These are phyloP conservation scores for Penicillium sp. DNA, from an alignment of 2,329 filamentous ascomycete genomes.

Conservation along the genomic window DNA sequence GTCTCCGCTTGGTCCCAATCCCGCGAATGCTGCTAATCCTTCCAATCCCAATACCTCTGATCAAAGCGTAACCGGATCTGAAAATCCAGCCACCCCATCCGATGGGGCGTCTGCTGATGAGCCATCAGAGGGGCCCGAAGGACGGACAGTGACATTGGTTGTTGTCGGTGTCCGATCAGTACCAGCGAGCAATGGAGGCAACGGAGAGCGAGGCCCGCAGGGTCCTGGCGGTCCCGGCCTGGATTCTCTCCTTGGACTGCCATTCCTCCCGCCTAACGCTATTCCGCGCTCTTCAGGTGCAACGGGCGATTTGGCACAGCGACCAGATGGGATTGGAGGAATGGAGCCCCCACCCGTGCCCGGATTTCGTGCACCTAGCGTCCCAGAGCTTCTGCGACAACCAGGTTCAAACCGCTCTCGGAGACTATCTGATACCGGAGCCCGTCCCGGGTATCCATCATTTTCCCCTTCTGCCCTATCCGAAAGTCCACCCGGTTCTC, in stretches of 20 bases:
- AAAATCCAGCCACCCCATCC: slow-evolving; percentile 20
- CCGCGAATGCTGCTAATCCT: neutral
- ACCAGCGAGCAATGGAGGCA: slow-evolving; percentile 44
- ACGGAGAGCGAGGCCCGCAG: slow-evolving; percentile 43
- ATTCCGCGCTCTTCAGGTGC: slow-evolving; percentile 40
- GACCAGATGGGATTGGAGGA: slow-evolving; percentile 52
- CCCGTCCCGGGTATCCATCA: slow-evolving; percentile 25
- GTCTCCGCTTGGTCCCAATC: slow-evolving; percentile 17
- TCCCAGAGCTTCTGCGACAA: slow-evolving; percentile 52
- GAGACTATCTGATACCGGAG: slow-evolving; percentile 30
- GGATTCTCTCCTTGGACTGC: slow-evolving; percentile 45
- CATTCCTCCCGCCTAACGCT: slow-evolving; percentile 42
- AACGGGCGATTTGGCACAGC: slow-evolving; percentile 49
- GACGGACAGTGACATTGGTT: slow-evolving; percentile 62
- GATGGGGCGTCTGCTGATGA: slow-evolving; percentile 41
- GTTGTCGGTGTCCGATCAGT: slow-evolving; percentile 66
- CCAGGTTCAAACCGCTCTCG: slow-evolving; percentile 38
- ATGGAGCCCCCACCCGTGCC: slow-evolving; percentile 51
- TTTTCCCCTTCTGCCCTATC: slow-evolving; percentile 43
- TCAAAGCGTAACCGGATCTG: slow-evolving; percentile 23
- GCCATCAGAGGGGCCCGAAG: slow-evolving; percentile 42
- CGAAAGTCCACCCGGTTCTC: slow-evolving; percentile 55
- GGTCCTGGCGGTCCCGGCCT: slow-evolving; percentile 39
- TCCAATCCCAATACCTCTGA: slow-evolving; percentile 14
- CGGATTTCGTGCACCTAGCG: slow-evolving; percentile 47